Evolutionary conservation across 768 basidiomycete species (phyloP), one percentile per base, ranked within the genome.

Genomic region (Russula ochroleuca): DNA sequence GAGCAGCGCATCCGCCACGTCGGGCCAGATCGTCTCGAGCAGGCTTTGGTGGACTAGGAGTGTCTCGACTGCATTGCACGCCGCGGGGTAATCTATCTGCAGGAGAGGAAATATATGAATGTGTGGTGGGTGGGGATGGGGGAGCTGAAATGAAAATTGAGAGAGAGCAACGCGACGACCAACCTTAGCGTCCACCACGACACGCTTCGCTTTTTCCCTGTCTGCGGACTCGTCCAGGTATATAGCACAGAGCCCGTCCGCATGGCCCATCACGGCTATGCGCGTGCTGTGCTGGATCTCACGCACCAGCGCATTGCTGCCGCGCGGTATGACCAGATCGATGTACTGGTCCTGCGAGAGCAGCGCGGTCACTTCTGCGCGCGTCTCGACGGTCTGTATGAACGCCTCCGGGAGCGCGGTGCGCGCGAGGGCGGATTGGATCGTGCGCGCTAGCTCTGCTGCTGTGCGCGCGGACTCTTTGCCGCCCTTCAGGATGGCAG

Each of bases 221-320:
- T 90, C 83, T 0, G 95, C 95, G 33, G 80, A 78, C 69, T 90
- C 86, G 73, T 99, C 96, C 6, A 99, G 76, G 73, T 87, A 98
- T 6, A 97, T 85, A 21, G 86, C 83, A 73, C 97, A 99, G 10
- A 98, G 77, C 1, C 97, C 97, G 74, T 99, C 97, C 8, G 97
- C 95, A 71, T 99, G 97, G 1, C 97, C 97, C 94, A 99, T 98
- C 49, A 99, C 97, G 2, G 97, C 89, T 64, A 99, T 98, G 63
- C 89, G 81, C 0, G 96, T 97, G 67, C 79, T 84, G 62, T 90
- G 88, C 73, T 98, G 93, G 63, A 99, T 97, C 73, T 79, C 89
- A 69, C 78, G 81, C 31, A 98, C 97, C 14, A 99, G 85, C 66
- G 81, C 83, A 69, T 96, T 96, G 71, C 95, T 94, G 7, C 97